Percentiles rank a stretch among this genome's conserved stretches.
These are phyloP conservation scores for Tranzscheliella williamsii DNA, from an alignment of 1,284 basidiomycete species.

Conservation along the genomic window DNA sequence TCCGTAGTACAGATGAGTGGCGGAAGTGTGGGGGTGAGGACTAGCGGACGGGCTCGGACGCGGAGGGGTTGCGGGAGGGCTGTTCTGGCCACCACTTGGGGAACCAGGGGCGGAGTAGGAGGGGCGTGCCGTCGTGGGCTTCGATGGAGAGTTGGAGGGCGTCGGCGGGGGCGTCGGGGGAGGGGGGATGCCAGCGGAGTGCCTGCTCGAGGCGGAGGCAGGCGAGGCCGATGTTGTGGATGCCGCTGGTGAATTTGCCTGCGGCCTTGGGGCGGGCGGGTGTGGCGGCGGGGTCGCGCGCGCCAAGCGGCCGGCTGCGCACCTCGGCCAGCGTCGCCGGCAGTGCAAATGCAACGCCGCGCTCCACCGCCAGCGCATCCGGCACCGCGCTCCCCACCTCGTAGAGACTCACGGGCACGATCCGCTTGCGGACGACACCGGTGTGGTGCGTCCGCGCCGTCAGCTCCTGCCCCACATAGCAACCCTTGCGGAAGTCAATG, in stretches of 20 bases:
- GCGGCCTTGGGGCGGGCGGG: conserved; percentile 43
- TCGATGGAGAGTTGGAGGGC: conserved; percentile 20
- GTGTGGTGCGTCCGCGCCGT: conserved; percentile 96
- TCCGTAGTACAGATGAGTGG: no score
- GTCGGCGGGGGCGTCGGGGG: conserved; percentile 1
- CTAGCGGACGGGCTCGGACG: no score
- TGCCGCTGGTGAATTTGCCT: conserved; percentile 44
- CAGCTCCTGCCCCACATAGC: conserved; percentile 96
- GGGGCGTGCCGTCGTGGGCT: conserved; percentile 12
- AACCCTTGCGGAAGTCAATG: conserved; percentile 96
- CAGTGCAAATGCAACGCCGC: neutral
- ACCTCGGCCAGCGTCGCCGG: conserved; percentile 30
- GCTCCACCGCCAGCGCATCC: conserved; percentile 2
- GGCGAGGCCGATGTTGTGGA: conserved; percentile 52
- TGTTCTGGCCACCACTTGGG: conserved; percentile 44
- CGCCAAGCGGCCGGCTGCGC: conserved; percentile 10
- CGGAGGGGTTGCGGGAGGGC: neutral
- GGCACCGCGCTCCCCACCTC: conserved; percentile 4
- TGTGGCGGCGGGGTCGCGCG: neutral
- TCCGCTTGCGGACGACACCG: conserved; percentile 86
- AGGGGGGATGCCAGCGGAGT: conserved; percentile 17
- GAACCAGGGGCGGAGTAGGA: conserved; percentile 41
- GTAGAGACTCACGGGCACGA: conserved; percentile 71
- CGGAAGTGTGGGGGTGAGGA: no score
- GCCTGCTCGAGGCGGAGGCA: conserved; percentile 53